Evolutionary conservation across 2,329 filamentous ascomycete species (phyloP).

Genomic region (Cadophora sp.): DNA sequence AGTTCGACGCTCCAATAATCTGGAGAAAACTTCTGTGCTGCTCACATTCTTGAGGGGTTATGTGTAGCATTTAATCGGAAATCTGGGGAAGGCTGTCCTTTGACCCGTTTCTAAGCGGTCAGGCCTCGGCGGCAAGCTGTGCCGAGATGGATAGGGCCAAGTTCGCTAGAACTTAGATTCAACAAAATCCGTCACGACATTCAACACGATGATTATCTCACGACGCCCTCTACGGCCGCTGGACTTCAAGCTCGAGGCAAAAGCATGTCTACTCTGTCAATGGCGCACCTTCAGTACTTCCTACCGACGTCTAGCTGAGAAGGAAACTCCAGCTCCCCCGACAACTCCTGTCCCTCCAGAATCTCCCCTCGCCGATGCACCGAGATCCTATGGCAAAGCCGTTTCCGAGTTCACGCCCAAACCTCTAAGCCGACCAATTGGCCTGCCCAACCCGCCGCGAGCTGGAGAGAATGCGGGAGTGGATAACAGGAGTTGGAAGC

Average conservation of each 20-base stretch:
- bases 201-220: slow-evolving; percentile 39
- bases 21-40: slow-evolving; percentile 18
- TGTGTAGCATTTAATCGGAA: slow-evolving; percentile 16
- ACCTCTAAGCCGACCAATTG: slow-evolving; percentile 77
- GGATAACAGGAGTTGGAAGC: slow-evolving; percentile 68
- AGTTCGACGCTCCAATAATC: slow-evolving; percentile 13
- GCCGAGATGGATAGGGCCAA: background rate
- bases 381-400: slow-evolving; percentile 64
- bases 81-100: background rate
- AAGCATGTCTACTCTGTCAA: slow-evolving; percentile 58
- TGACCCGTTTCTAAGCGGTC: background rate
- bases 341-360: slow-evolving; percentile 41
- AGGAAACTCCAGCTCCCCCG: slow-evolving; percentile 33
- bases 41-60: slow-evolving; percentile 29
- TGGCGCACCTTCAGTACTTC: slow-evolving; percentile 58
- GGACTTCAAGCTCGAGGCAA: slow-evolving; percentile 31
- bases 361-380: slow-evolving; percentile 61
- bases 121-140: background rate
- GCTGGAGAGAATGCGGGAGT: slow-evolving; percentile 83
- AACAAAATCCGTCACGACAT: background rate
- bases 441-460: slow-evolving; percentile 75
- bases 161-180: slow-evolving; percentile 13
- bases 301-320: slow-evolving; percentile 46
- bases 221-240: slow-evolving; percentile 32
- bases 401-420: slow-evolving; percentile 62